Evolutionary conservation across 306 rosid genomes (phyloP).

Genomic region (Cicer bijugum): DNA sequence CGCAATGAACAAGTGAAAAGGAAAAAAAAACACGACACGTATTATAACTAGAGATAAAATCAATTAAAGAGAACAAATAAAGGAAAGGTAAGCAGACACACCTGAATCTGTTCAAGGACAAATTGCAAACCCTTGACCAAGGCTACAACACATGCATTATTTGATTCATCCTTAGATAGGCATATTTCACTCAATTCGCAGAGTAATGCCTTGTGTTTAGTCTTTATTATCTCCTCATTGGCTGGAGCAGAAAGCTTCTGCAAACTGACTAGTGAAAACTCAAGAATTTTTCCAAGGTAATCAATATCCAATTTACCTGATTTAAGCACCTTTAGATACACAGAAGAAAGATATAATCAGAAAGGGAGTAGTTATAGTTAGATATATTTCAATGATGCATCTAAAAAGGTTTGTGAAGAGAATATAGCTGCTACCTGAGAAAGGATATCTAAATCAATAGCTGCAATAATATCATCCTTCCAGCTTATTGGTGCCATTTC

Average conservation of each 20-base stretch:
- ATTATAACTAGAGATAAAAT: background rate
- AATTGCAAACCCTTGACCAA: conserved; percentile 83
- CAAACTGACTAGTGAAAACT: conserved; percentile 77
- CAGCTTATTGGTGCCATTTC: conserved; percentile 83
- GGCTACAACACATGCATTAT: conserved; percentile 65
- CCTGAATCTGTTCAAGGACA: conserved; percentile 93
- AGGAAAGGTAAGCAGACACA: conserved; percentile 47
- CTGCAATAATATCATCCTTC: conserved; percentile 74
- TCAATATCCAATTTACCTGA: conserved; percentile 79
- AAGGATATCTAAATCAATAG: conserved; percentile 74
- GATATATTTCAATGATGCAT: conserved; percentile 24
- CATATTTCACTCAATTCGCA: conserved; percentile 73
- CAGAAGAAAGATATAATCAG: conserved; percentile 40
- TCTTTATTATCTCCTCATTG: conserved; percentile 69
- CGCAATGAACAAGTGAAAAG: background rate
- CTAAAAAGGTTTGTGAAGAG: conserved; percentile 27
- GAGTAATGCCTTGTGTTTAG: conserved; percentile 58
- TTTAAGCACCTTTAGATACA: conserved; percentile 64
- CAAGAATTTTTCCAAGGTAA: conserved; percentile 82
- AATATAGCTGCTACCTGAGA: conserved; percentile 66
- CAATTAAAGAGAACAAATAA: conserved; percentile 13
- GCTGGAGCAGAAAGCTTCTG: conserved; percentile 84
- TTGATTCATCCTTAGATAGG: conserved; percentile 56
- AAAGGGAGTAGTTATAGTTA: conserved; percentile 16
- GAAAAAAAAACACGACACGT: background rate